Evolutionary conservation across 768 basidiomycete genomes (phyloP).

Genomic region (Mycena alexandri): DNA sequence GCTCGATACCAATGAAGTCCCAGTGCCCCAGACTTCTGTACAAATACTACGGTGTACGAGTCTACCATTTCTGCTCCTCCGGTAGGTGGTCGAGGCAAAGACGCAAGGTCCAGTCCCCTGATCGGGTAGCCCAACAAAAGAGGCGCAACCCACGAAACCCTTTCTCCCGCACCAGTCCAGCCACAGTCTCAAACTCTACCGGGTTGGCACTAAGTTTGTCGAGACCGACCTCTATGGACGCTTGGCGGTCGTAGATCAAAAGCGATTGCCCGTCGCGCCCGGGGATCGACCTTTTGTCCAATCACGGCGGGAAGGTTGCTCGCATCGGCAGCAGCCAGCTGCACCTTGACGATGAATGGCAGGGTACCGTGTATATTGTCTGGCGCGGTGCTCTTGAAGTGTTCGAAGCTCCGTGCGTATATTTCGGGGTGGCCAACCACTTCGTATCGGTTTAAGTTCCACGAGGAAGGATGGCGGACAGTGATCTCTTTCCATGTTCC

Average conservation of each 20-base stretch:
- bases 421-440: slow-evolving; percentile 13
- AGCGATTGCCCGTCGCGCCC: slow-evolving; percentile 6
- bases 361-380: slow-evolving; percentile 14
- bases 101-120: slow-evolving; percentile 3
- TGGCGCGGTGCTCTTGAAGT: background rate
- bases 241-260: slow-evolving; percentile 21
- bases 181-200: background rate
- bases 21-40: too few species aligned
- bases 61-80: slow-evolving; percentile 16
- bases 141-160: background rate
- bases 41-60: too few species aligned
- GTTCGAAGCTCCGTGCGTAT: background rate
- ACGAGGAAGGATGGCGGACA: background rate
- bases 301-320: background rate
- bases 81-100: slow-evolving; percentile 7
- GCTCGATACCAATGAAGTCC: too few species aligned
- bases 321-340: background rate
- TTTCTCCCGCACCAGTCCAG: slow-evolving; percentile 2
- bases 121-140: slow-evolving; percentile 3
- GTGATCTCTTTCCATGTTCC: slow-evolving; percentile 15
- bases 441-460: background rate
- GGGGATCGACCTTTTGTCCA: background rate
- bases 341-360: slow-evolving; percentile 24
- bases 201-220: background rate
- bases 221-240: background rate